Evolutionary conservation across 495 filamentous ascomycete species (phyloP).

Genomic region (Ramalina peruviana): DNA sequence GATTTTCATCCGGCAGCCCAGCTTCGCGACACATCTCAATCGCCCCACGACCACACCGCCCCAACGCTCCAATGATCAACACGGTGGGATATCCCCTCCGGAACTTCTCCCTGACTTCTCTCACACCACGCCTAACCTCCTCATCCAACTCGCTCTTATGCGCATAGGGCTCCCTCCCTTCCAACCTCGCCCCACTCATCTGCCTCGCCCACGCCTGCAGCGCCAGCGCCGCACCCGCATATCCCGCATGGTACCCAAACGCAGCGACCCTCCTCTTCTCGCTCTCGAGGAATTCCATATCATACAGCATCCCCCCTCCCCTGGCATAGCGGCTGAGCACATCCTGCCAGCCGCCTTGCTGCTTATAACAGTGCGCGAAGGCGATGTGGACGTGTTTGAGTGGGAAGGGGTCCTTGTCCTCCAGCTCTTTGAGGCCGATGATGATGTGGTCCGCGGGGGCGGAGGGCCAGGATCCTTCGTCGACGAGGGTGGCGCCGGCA

Average conservation of each 20-base stretch:
- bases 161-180: slow-evolving; percentile 57
- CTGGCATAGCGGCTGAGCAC: slow-evolving; percentile 69
- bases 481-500: slow-evolving; percentile 63
- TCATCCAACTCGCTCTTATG: slow-evolving; percentile 60
- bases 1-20: slow-evolving; percentile 57
- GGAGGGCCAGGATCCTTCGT: slow-evolving; percentile 65
- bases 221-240: slow-evolving; percentile 49
- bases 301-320: slow-evolving; percentile 71
- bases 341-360: slow-evolving; percentile 72
- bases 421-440: slow-evolving; percentile 86
- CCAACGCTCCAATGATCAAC: slow-evolving; percentile 54
- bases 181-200: slow-evolving; percentile 49
- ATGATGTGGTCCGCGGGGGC: slow-evolving; percentile 65
- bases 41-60: slow-evolving; percentile 77
- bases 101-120: slow-evolving; percentile 37
- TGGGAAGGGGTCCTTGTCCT: slow-evolving; percentile 56
- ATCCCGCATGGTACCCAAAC: slow-evolving; percentile 6
- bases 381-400: slow-evolving; percentile 73
- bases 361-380: slow-evolving; percentile 56
- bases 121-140: slow-evolving; percentile 56
- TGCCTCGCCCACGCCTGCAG: slow-evolving; percentile 86
- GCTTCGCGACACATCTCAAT: slow-evolving; percentile 64
- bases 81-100: slow-evolving; percentile 36
- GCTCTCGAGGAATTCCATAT: slow-evolving; percentile 45
- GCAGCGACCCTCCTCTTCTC: neutral